These are phyloP conservation scores for Mycocentrospora acerina DNA, from an alignment of 2,329 filamentous ascomycete species.

Conservation along the genomic window DNA sequence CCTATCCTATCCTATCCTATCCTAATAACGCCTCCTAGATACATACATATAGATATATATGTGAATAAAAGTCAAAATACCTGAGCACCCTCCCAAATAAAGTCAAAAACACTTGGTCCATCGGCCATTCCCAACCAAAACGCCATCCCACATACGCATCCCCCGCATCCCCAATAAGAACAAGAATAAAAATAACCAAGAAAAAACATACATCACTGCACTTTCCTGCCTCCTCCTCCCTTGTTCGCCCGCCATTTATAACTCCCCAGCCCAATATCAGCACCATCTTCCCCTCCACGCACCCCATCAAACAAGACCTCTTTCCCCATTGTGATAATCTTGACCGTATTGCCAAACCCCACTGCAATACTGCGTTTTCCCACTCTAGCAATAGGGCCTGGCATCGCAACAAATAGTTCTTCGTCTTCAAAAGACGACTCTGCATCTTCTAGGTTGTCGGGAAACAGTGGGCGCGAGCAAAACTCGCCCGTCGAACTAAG, in stretches of 20 bases:
- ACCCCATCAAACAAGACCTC: slow-evolving; percentile 58
- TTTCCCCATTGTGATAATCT: slow-evolving; percentile 67
- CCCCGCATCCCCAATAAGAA: too few species aligned
- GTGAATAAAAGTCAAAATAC: too few species aligned
- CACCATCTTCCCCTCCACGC: too few species aligned
- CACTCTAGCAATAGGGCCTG: slow-evolving; percentile 65
- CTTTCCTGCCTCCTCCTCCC: not conserved
- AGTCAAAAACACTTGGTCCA: too few species aligned
- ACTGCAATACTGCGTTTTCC: slow-evolving; percentile 68
- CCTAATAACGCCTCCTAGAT: too few species aligned
- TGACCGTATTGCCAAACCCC: slow-evolving; percentile 71
- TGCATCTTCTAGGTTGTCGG: slow-evolving; percentile 17
- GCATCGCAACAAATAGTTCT: slow-evolving; percentile 63
- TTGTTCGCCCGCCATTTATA: slow-evolving; percentile 14
- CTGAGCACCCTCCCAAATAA: too few species aligned
- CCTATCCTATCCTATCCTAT: too few species aligned
- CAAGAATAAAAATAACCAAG: too few species aligned
- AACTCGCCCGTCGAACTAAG: slow-evolving; percentile 51
- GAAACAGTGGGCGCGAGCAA: slow-evolving; percentile 41
- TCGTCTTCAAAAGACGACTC: slow-evolving; percentile 29
- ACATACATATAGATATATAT: too few species aligned
- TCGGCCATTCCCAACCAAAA: too few species aligned
- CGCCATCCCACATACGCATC: too few species aligned
- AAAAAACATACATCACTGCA: too few species aligned
- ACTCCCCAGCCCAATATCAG: slow-evolving; percentile 8